These are phyloP conservation scores for Trichoderma erinaceum DNA, from an alignment of 495 filamentous ascomycete species.

Conservation along the genomic window DNA sequence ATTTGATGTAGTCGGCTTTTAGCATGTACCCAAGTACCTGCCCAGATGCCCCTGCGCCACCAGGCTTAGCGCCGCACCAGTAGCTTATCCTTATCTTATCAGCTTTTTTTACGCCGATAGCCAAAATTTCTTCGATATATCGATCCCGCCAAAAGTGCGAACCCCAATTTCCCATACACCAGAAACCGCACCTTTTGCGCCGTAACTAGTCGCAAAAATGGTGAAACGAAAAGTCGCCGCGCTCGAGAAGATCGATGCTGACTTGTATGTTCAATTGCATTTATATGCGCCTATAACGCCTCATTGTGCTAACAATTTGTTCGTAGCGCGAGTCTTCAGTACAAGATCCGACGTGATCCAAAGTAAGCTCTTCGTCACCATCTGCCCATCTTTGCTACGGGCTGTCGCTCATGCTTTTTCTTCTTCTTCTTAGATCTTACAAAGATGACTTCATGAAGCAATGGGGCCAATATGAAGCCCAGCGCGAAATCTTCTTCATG, in stretches of 20 bases:
- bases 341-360: slow-evolving; percentile 82
- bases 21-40: too few species aligned
- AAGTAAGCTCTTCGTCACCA: slow-evolving; percentile 35
- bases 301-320: slow-evolving; percentile 20
- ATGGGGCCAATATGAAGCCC: slow-evolving; percentile 86
- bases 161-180: background rate
- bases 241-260: slow-evolving; percentile 90
- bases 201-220: slow-evolving; percentile 41
- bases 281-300: background rate
- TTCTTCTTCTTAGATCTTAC: slow-evolving; percentile 54
- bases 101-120: background rate
- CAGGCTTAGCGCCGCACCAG: too few species aligned
- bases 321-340: slow-evolving; percentile 70
- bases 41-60: too few species aligned
- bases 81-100: slow-evolving; percentile 12
- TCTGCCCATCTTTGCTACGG: slow-evolving; percentile 13
- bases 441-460: slow-evolving; percentile 79
- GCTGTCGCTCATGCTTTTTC: background rate
- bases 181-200: background rate
- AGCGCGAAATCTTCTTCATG: slow-evolving; percentile 82
- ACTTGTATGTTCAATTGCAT: slow-evolving; percentile 50
- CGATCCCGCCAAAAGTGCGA: background rate
- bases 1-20: too few species aligned
- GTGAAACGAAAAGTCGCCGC: slow-evolving; percentile 82
- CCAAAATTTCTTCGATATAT: slow-evolving; percentile 8